Percentiles rank a stretch among this genome's conserved stretches.
Conservation (phyloP, 345 rosid genomes). For the Arabidopsis thaliana region DNA sequence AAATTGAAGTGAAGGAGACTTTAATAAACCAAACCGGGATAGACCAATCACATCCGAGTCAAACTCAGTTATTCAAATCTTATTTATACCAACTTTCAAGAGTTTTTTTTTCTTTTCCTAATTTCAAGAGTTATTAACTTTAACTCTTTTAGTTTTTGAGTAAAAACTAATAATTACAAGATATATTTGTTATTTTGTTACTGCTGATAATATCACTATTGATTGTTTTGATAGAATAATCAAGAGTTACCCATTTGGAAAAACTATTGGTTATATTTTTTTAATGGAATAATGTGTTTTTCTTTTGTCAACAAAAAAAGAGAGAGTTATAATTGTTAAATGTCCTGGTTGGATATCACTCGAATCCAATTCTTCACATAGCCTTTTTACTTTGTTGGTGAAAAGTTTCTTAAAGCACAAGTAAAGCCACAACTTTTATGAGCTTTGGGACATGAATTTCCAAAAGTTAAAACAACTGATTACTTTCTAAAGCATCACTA, state of each 20-base stretch:
- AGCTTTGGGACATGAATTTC: not conserved
- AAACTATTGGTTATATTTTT: too few species aligned
- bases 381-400: not conserved
- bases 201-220: not conserved
- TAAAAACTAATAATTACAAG: too few species aligned
- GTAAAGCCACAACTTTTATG: not conserved
- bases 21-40: constrained; percentile 22
- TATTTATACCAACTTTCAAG: not conserved
- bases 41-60: constrained; percentile 2
- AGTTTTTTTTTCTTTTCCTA: not conserved
- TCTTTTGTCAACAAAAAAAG: not conserved
- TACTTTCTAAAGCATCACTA: not conserved
- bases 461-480: not conserved
- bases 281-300: too few species aligned
- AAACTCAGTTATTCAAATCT: constrained; percentile 10
- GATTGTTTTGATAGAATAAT: too few species aligned
- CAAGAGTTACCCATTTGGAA: too few species aligned
- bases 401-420: not conserved
- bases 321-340: too few species aligned
- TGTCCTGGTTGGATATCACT: not conserved
- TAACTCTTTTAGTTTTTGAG: not conserved
- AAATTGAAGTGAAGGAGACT: not conserved
- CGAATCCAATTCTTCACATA: constrained; percentile 8
- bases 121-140: too few species aligned
- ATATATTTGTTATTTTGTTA: too few species aligned